Conservation (phyloP, 2,329 filamentous ascomycete genomes). For the Curvularia sp. region DNA sequence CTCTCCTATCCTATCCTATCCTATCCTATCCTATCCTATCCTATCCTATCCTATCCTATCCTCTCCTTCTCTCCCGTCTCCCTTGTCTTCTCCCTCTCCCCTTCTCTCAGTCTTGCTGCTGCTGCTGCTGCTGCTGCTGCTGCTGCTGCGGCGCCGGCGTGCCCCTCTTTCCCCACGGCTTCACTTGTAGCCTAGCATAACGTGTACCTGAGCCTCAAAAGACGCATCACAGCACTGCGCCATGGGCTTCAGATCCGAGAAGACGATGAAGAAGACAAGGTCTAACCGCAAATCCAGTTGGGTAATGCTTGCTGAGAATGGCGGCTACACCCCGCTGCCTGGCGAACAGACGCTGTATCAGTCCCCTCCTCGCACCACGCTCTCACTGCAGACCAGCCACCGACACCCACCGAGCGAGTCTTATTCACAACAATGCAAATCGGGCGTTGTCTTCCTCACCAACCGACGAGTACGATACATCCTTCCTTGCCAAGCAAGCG, state of each 20-base stretch:
- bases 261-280: conserved; percentile 35
- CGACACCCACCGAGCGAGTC: conserved; percentile 68
- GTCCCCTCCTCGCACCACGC: conserved; percentile 78
- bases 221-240: conserved; percentile 1
- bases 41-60: too few species aligned
- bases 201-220: conserved; percentile 1
- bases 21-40: too few species aligned
- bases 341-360: conserved; percentile 83
- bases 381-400: conserved; percentile 75
- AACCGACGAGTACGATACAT: conserved; percentile 74
- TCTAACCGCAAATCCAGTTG: conserved; percentile 65
- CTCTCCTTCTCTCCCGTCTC: conserved; percentile 6
- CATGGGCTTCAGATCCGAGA: conserved; percentile 18
- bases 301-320: conserved; percentile 84
- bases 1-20: conserved; percentile 11
- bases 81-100: conserved; percentile 10
- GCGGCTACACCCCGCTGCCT: conserved; percentile 82
- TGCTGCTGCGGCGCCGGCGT: conserved; percentile 7
- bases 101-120: conserved; percentile 1
- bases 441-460: conserved; percentile 80
- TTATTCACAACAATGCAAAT: conserved; percentile 75
- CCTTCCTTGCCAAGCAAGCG: conserved; percentile 5
- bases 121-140: conserved; percentile 4
- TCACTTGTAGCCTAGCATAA: conserved; percentile 12
- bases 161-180: conserved; percentile 20